A percentile compares a stretch with the other conserved stretches of the same genome.
Conservation (phyloP, 2,329 filamentous ascomycete genomes). For the Intubia oerlemansii region DNA sequence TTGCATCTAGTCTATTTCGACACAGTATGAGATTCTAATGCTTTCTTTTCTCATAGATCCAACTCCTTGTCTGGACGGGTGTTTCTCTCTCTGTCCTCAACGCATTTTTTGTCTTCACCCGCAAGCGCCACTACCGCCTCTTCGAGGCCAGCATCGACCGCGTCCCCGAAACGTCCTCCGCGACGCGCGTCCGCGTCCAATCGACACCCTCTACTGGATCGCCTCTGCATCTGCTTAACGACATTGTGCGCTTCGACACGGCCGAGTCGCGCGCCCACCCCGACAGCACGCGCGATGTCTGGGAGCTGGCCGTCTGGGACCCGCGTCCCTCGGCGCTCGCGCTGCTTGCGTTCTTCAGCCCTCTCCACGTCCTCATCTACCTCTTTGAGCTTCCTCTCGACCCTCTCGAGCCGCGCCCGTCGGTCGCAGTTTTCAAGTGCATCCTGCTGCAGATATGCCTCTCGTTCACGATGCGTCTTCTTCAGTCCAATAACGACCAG, state of each 20-base stretch:
- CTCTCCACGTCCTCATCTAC: conserved; percentile 81
- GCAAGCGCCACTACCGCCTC: conserved; percentile 70
- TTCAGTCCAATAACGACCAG: conserved; percentile 57
- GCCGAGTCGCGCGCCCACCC: conserved; percentile 74
- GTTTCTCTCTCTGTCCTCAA: conserved; percentile 49
- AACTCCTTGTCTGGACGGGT: conserved; percentile 50
- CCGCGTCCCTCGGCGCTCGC: conserved; percentile 65
- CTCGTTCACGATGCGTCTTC: conserved; percentile 52
- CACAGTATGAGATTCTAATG: neutral
- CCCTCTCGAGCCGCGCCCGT: conserved; percentile 57
- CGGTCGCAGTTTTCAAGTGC: conserved; percentile 66
- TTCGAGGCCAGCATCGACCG: conserved; percentile 74
- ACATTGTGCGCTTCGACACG: conserved; percentile 42
- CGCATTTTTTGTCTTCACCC: conserved; percentile 59
- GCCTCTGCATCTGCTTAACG: conserved; percentile 54
- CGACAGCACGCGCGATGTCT: conserved; percentile 66
- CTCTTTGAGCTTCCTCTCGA: conserved; percentile 67
- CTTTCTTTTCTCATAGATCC: conserved; percentile 25
- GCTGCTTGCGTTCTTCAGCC: conserved; percentile 80
- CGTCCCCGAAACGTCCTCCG: conserved; percentile 60
- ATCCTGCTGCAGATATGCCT: conserved; percentile 56
- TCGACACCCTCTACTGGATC: conserved; percentile 54
- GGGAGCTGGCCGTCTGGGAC: conserved; percentile 89
- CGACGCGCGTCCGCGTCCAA: conserved; percentile 70
- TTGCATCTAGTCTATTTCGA: conserved; percentile 1